Evolutionary conservation across 257 asterid species (phyloP).

Genomic region (Forsythia suspensa): DNA sequence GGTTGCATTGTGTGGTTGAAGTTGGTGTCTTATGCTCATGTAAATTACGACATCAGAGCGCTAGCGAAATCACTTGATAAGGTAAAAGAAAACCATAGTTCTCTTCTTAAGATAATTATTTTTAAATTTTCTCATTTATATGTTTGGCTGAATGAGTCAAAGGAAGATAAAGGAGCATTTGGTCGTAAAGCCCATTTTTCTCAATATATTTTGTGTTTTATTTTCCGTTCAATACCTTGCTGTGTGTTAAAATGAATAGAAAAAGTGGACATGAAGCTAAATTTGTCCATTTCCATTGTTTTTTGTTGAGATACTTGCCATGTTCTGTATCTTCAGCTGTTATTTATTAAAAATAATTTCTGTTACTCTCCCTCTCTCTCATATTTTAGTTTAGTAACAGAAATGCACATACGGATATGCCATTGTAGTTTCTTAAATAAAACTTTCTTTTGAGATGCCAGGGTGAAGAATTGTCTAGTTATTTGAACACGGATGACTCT

Average conservation of each 20-base stretch:
- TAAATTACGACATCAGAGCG: constrained; percentile 78
- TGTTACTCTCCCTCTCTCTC: background rate
- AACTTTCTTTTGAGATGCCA: constrained; percentile 31
- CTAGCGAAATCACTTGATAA: constrained; percentile 68
- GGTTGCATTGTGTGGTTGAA: constrained; percentile 91
- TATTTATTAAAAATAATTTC: background rate
- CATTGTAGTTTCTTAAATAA: background rate
- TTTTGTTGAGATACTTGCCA: background rate
- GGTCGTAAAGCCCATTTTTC: background rate
- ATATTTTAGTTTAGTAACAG: background rate
- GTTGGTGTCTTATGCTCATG: constrained; percentile 92
- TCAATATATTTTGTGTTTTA: background rate
- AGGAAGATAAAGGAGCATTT: background rate
- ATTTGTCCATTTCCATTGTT: background rate
- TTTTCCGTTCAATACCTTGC: background rate
- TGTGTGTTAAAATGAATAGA: background rate
- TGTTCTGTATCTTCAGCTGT: background rate
- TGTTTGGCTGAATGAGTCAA: background rate
- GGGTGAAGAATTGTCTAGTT: constrained; percentile 54
- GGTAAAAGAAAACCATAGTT: constrained; percentile 40
- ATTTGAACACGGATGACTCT: constrained; percentile 54
- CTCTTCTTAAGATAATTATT: background rate
- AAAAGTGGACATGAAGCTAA: background rate
- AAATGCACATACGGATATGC: background rate
- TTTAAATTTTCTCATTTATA: background rate